Conservation (phyloP, 148 eudicot species). For the Oxyria digyna region DNA sequence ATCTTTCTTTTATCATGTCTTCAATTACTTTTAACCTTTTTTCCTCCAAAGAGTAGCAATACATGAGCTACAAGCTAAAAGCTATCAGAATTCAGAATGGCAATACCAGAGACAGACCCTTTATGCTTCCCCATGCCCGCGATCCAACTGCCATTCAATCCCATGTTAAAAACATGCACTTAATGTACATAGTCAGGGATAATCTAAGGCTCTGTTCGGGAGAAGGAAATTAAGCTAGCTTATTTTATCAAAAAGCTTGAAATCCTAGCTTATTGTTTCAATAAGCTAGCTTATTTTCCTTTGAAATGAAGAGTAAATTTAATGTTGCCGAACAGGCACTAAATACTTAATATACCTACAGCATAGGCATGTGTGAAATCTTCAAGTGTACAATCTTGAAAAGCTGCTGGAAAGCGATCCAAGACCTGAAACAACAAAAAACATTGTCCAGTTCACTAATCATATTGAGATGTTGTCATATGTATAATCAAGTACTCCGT, state of each 20-base stretch:
- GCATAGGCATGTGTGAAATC: slow-evolving; percentile 55
- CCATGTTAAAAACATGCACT: slow-evolving; percentile 7
- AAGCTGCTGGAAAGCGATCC: slow-evolving; percentile 31
- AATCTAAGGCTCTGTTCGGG: too few relatives aligned
- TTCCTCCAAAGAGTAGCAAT: too few relatives aligned
- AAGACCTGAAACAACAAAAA: slow-evolving; percentile 35
- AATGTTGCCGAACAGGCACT: not conserved
- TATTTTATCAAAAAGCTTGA: too few relatives aligned
- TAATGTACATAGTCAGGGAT: not conserved
- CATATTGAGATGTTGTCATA: not conserved
- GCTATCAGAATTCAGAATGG: not conserved
- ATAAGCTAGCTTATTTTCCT: too few relatives aligned
- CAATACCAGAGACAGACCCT: slow-evolving; percentile 65
- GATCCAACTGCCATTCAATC: slow-evolving; percentile 51
- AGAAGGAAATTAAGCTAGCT: too few relatives aligned
- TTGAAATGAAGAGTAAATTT: too few relatives aligned
- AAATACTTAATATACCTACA: slow-evolving; percentile 29
- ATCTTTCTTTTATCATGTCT: not conserved
- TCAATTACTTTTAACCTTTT: not conserved
- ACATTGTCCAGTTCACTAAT: not conserved
- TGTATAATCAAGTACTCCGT: not conserved
- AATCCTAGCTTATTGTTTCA: too few relatives aligned
- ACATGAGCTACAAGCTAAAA: too few relatives aligned
- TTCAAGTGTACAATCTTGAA: slow-evolving; percentile 37
- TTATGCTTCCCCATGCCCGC: slow-evolving; percentile 75